Percentiles rank a stretch among this genome's conserved stretches.
Evolutionary conservation across 1,284 basidiomycete species (phyloP).

Genomic region (Rhodotorula mucilaginosa): DNA sequence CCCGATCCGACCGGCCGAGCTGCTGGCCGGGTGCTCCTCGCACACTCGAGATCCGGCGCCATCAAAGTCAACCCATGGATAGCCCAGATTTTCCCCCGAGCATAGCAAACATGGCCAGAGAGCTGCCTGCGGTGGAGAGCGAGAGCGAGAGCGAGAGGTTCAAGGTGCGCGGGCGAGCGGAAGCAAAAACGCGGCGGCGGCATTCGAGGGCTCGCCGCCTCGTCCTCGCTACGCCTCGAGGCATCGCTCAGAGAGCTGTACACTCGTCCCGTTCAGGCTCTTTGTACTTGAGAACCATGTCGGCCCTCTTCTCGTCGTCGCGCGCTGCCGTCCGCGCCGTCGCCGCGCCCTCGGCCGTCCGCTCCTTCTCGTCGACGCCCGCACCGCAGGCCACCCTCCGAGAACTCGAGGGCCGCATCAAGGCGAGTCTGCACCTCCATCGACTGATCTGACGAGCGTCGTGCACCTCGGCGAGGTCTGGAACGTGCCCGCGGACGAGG

Average conservation of each 20-base stretch:
- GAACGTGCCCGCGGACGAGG: background rate
- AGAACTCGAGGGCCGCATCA: slow-evolving; percentile 93
- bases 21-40: no score
- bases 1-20: no score
- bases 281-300: background rate
- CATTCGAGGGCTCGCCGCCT: background rate
- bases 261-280: background rate
- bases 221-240: background rate
- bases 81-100: no score
- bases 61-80: no score
- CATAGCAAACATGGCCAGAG: no score
- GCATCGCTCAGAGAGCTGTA: background rate
- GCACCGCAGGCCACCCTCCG: slow-evolving; percentile 94
- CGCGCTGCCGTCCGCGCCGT: slow-evolving; percentile 50
- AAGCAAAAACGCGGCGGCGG: no score
- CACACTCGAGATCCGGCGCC: no score
- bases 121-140: no score
- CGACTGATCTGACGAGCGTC: background rate
- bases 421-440: slow-evolving; percentile 58
- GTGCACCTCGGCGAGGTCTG: background rate
- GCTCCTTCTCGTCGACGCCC: slow-evolving; percentile 63
- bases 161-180: no score
- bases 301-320: slow-evolving; percentile 12
- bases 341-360: slow-evolving; percentile 51
- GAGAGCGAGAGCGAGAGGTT: no score